Base-by-base conservation (phyloP, 176 grass and related monocot genomes). In the Carex scoparia region DNA sequence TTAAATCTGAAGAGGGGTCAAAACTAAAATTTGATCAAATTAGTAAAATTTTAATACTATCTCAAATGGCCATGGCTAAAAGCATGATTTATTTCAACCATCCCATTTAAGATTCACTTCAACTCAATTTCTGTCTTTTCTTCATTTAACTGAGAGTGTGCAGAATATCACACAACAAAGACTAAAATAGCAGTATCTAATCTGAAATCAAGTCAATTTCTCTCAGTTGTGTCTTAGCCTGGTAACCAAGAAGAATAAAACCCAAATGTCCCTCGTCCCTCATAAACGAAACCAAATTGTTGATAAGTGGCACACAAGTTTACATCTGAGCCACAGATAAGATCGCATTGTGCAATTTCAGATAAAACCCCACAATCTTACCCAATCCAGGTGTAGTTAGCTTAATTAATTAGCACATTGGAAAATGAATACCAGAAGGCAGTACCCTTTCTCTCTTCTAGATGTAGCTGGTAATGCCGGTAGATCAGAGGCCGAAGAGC, bases 371-470 rank as follows among this genome's bases (percentile, higher is more conserved):
- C 42, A 79, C 9, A 49, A 37, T 70, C 7, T 2, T 59, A 2
- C 10, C 27, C 5, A 30, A 65, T 59, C 77, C 33, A 48, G 14
- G 14, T 71, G 2, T 38, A 18, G n/a, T n/a, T 55, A 42, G 68
- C 81, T 51, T 82, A 81, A 30, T 51, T 54, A 70, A 30, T 51
- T 54, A 70, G 37, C 57, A 40, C 51, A 48, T 33, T 10, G 46
- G 16, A 81, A 71, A 64, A 60, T 85, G 6, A 57, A 40, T 73
- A 85, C 13, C 42, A 74, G 56, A 19, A 61, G 28, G 38, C 58
- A 48, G 84, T 87, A 98, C 94, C 91, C 87, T 84, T 98, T 90
- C 69, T 93, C 95, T 83, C 91, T 83, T 90, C 84, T 86, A 70
- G 58, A 87, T 12, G 44, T 11, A 44, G 61, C 14, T 4, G 88